phyloP scores from a whole-genome alignment of 345 rosid genomes.

The Bruguiera parviflora region DNA sequence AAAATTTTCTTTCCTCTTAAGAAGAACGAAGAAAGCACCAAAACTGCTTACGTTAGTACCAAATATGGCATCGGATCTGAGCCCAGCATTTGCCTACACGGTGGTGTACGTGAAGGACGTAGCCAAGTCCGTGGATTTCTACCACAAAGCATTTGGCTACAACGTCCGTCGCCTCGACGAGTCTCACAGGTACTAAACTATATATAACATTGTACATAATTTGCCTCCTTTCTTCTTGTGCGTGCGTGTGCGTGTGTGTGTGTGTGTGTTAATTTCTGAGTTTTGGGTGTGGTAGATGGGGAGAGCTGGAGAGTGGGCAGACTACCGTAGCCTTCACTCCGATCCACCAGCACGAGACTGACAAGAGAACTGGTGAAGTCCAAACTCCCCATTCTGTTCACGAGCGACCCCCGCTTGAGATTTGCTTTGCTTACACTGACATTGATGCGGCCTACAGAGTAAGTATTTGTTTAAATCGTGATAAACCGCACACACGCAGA shows the following conservation, averaged over 20 bases:
- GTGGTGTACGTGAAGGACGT: slow-evolving; percentile 69
- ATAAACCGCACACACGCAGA: neutral
- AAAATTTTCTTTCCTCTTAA: neutral
- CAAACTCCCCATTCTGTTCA: slow-evolving; percentile 27
- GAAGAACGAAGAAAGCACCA: neutral
- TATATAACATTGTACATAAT: no score
- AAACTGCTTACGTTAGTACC: neutral
- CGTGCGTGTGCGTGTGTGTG: no score
- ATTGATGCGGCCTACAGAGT: slow-evolving; percentile 88
- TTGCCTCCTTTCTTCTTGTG: no score
- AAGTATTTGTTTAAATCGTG: neutral
- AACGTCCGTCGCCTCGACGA: slow-evolving; percentile 70
- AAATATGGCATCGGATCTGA: slow-evolving; percentile 36
- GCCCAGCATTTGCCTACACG: slow-evolving; percentile 58
- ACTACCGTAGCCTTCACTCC: slow-evolving; percentile 85
- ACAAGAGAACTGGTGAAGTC: slow-evolving; percentile 62
- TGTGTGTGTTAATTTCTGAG: neutral
- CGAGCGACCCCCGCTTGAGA: slow-evolving; percentile 54
- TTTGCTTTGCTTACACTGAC: slow-evolving; percentile 70
- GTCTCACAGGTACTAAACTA: slow-evolving; percentile 44
- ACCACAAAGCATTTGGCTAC: slow-evolving; percentile 67
- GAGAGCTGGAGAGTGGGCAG: slow-evolving; percentile 80
- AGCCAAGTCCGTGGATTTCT: slow-evolving; percentile 64
- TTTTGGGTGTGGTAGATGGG: slow-evolving; percentile 45
- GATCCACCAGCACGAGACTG: slow-evolving; percentile 76